A percentile compares a stretch with the other conserved stretches of the same genome.
Conservation (phyloP, 306 rosid species). For the Gillenia trifoliata region DNA sequence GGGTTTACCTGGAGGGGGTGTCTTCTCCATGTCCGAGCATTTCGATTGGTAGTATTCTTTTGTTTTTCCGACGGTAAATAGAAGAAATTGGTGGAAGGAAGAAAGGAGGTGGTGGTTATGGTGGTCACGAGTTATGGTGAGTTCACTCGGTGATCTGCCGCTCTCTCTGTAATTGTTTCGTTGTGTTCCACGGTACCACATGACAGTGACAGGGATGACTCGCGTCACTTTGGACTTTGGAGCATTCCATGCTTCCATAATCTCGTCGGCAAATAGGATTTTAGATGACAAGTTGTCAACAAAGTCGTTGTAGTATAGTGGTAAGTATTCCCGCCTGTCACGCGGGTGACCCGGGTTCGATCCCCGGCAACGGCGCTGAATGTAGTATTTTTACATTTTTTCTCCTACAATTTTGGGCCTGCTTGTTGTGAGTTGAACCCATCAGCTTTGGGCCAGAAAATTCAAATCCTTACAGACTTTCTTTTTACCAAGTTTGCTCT, state of each 20-base stretch:
- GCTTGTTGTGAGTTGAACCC: neutral
- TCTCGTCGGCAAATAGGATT: too few relatives aligned
- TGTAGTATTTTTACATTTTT: accelerated
- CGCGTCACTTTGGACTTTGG: neutral
- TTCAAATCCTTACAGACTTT: neutral
- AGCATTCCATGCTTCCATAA: neutral
- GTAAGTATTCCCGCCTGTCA: conserved; percentile 63
- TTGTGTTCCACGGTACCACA: neutral
- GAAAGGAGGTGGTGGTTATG: neutral
- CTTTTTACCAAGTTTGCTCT: too few relatives aligned
- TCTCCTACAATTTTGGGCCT: neutral
- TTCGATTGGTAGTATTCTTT: conserved; percentile 1
- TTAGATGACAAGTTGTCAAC: too few relatives aligned
- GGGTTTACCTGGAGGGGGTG: conserved; percentile 70
- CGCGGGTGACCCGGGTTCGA: conserved; percentile 71
- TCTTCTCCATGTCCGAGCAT: conserved; percentile 65
- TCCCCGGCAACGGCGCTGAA: conserved; percentile 25
- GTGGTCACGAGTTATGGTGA: neutral
- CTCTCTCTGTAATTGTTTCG: neutral
- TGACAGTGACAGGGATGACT: neutral
- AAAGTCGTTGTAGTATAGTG: conserved; percentile 82
- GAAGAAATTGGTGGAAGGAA: neutral
- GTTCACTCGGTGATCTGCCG: conserved; percentile 8
- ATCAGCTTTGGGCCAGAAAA: neutral
- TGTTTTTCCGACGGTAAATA: neutral